phyloP scores from a whole-genome alignment of 129 eudicot genomes.

The Tagetes erecta region DNA sequence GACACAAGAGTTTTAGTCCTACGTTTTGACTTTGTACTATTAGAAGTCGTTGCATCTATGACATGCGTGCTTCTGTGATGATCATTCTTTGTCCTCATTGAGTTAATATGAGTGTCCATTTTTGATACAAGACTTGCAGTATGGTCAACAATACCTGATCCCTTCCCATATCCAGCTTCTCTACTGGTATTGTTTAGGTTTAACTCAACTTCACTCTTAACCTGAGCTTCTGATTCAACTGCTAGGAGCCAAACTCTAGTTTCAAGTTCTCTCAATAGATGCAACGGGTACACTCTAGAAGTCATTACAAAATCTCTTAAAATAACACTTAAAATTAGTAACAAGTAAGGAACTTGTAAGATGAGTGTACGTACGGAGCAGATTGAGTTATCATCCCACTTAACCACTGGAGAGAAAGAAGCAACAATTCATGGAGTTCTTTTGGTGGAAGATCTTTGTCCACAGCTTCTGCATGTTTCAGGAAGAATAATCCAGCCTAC shows the following conservation, averaged over 20 bases:
- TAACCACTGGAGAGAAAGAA: conserved; percentile 93
- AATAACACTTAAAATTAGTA: not conserved
- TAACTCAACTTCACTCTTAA: conserved; percentile 72
- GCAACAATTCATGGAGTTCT: conserved; percentile 85
- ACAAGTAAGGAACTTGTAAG: not conserved
- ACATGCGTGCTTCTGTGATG: conserved; percentile 48
- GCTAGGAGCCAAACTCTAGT: conserved; percentile 98
- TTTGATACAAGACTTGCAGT: conserved; percentile 74
- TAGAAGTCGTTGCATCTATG: conserved; percentile 44
- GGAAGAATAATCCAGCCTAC: conserved; percentile 88
- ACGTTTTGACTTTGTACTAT: conserved; percentile 57
- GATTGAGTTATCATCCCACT: conserved; percentile 90
- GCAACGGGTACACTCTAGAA: conserved; percentile 73
- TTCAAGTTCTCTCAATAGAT: conserved; percentile 90
- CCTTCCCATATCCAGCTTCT: conserved; percentile 53
- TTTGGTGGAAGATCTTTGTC: conserved; percentile 93
- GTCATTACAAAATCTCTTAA: not conserved
- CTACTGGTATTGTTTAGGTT: conserved; percentile 36
- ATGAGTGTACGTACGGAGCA: conserved; percentile 60
- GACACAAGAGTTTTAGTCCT: conserved; percentile 56
- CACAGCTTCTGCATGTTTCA: conserved; percentile 91
- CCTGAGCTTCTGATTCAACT: conserved; percentile 93
- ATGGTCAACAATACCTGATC: conserved; percentile 67
- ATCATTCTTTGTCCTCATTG: conserved; percentile 45
- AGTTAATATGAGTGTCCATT: conserved; percentile 83